Conservation (phyloP, 306 rosid species). For the Castanea mollissima region DNA sequence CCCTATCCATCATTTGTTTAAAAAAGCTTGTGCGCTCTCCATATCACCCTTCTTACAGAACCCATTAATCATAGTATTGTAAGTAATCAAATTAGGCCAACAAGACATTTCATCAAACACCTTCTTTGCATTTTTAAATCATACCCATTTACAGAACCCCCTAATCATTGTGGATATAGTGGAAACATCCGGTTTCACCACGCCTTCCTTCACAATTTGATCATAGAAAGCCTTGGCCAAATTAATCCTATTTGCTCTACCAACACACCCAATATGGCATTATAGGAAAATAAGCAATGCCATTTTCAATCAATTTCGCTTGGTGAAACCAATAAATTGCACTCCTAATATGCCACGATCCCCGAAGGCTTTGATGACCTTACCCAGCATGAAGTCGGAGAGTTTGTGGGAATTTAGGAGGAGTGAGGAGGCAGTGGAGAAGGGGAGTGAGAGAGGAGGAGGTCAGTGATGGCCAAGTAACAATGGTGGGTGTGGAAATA, state of each 20-base stretch:
- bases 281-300: constrained; percentile 33
- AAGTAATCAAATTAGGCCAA: constrained; percentile 42
- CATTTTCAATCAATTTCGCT: constrained; percentile 28
- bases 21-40: constrained; percentile 35
- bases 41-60: constrained; percentile 41
- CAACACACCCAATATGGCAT: constrained; percentile 44
- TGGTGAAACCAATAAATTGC: constrained; percentile 53
- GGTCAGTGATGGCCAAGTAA: not conserved
- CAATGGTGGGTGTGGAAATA: too few species aligned
- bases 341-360: constrained; percentile 37
- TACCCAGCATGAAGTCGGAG: constrained; percentile 30
- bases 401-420: constrained; percentile 28
- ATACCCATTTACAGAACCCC: constrained; percentile 48
- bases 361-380: constrained; percentile 42
- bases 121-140: constrained; percentile 38
- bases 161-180: constrained; percentile 46
- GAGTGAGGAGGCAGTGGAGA: constrained; percentile 44
- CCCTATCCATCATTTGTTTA: constrained; percentile 21
- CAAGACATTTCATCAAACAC: constrained; percentile 59
- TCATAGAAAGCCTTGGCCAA: constrained; percentile 40
- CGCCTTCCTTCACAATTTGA: constrained; percentile 31
- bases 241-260: constrained; percentile 37
- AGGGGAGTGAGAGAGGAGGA: constrained; percentile 48
- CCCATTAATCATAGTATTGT: constrained; percentile 43
- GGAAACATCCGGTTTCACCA: constrained; percentile 36